Base-by-base conservation (phyloP, 371 early-diverging fungal species). In the Lichtheimia ornata region DNA sequence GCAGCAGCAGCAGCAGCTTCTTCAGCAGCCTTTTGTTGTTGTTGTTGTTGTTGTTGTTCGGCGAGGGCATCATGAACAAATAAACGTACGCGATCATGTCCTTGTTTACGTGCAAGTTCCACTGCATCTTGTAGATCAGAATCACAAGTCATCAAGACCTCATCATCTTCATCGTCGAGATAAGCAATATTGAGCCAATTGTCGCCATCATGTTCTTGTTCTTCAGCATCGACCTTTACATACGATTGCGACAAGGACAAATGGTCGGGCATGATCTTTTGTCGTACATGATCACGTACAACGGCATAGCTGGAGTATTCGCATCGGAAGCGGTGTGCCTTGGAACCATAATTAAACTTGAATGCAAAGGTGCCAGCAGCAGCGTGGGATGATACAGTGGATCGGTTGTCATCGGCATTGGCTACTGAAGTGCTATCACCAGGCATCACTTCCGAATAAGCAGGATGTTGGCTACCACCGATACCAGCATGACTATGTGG, bases 101-200 rank as follows among this genome's bases (percentile, higher is more conserved):
- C 91, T 35, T 83, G 82, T 60, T 88, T 85, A 58, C 85, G 84
- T 49, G 97, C 92, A 70, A 94, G 81, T 4, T 84, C 71, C 3
- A 96, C 91, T n/a, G 94, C 93, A 59, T 95, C 94, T 11, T 81
- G 70, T 58, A 97, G 71, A 64, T 97, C 97, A 4, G 85, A 82
- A 58, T 92, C 91, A 9, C 81, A 80, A 24, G 85, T 85, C 66
- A 97, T 81, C 67, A 88, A 73, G 15, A 97, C 91, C 57, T 87
- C 74, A 69, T 97, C 97, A 52, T 90, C 87, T 53, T 96, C 97
- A 59, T 96, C 95, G 64, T 97, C 97, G 58, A 91, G 65, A 64
- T 95, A 97, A 11, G 86, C 87, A 40, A 97, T 81, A 30, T 43
- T 61, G 4, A 88, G 71, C 78, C 76, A 62, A 24, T 53, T 56